Evolutionary conservation across 768 basidiomycete species (phyloP), one percentile per base, ranked within the genome.

Genomic region (Leucogyrophana mollusca): DNA sequence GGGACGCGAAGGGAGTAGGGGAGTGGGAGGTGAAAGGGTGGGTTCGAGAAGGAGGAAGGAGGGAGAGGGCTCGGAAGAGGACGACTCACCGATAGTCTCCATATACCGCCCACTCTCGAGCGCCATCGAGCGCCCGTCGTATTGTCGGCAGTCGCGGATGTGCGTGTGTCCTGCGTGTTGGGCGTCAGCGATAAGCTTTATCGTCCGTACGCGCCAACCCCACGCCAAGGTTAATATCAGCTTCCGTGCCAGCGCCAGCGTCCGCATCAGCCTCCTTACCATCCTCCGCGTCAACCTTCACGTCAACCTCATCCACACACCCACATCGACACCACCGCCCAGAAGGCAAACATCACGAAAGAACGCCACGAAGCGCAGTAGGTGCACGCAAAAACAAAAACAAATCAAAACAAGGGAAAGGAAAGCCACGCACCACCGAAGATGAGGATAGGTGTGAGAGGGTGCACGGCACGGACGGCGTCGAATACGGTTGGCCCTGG

Each of bases 101-200:
- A 95, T 88, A 60, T 94, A 95, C 18, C 90, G 73, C 14, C 94
- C 88, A 52, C 89, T 86, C 57, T 91, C 88, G 50, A 94, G 60
- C 2, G 85, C 73, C 72, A 93, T 90, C 0, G 85, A 83, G n/a
- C 84, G 75, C 3, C 75, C 77, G 62, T 93, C 91, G 35, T 45
- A 76, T 76, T 64, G 66, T 75, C 80, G 55, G 65, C 90, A 93
- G 58, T 92, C 87, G 34, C 90, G 82, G 47, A 90, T 84, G 61
- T 92, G 87, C 0, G 77, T 73, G 53, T 92, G 90, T 4, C 85
- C 85, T 72, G 49, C 24, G 48, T 9, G 40, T 9, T 30, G 27
- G 27, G 27, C 13, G 7, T 13, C 27, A 30, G 27, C n/a, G n/a
- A n/a, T n/a, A n/a, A n/a, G n/a, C n/a, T n/a, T n/a, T n/a, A n/a